These are phyloP conservation scores for Leccinum disarticulatum DNA, from an alignment of 768 basidiomycete species.

Conservation along the genomic window DNA sequence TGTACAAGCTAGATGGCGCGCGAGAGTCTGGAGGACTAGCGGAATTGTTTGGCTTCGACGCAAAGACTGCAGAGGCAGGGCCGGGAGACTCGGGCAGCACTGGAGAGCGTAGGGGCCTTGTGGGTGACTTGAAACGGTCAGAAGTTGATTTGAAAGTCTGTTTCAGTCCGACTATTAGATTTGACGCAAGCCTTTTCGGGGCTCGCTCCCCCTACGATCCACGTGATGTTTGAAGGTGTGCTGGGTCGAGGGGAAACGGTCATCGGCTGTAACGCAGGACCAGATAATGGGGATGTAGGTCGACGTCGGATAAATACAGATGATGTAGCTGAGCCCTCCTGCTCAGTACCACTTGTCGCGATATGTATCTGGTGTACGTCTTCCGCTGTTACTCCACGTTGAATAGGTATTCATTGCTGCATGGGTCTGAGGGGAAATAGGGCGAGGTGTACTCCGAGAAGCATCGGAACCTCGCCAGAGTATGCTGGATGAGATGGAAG, in stretches of 20 bases:
- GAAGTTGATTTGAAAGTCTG: slow-evolving; percentile 22
- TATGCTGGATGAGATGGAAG: slow-evolving; percentile 39
- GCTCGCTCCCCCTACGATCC: slow-evolving; percentile 46
- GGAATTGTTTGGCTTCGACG: slow-evolving; percentile 32
- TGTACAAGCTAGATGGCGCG: slow-evolving; percentile 49
- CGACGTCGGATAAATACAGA: slow-evolving; percentile 57
- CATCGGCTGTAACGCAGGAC: slow-evolving; percentile 59
- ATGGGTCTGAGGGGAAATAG: slow-evolving; percentile 45
- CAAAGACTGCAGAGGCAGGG: slow-evolving; percentile 33
- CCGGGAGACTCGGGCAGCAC: slow-evolving; percentile 60
- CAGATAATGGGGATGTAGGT: slow-evolving; percentile 72
- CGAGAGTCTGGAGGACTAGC: slow-evolving; percentile 38
- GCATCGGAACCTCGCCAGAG: slow-evolving; percentile 57
- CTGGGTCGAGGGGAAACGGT: slow-evolving; percentile 48
- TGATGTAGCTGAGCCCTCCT: slow-evolving; percentile 49
- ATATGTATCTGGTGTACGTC: slow-evolving; percentile 59
- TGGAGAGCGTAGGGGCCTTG: slow-evolving; percentile 55
- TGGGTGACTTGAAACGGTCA: slow-evolving; percentile 23
- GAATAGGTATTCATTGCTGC: slow-evolving; percentile 46
- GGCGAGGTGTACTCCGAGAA: slow-evolving; percentile 48
- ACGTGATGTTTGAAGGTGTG: slow-evolving; percentile 78
- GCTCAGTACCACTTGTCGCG: slow-evolving; percentile 38
- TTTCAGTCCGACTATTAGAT: slow-evolving; percentile 34
- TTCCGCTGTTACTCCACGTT: slow-evolving; percentile 61
- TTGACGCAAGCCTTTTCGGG: slow-evolving; percentile 33